phyloP scores from a whole-genome alignment of 768 basidiomycete genomes.

The Russula sp. region DNA sequence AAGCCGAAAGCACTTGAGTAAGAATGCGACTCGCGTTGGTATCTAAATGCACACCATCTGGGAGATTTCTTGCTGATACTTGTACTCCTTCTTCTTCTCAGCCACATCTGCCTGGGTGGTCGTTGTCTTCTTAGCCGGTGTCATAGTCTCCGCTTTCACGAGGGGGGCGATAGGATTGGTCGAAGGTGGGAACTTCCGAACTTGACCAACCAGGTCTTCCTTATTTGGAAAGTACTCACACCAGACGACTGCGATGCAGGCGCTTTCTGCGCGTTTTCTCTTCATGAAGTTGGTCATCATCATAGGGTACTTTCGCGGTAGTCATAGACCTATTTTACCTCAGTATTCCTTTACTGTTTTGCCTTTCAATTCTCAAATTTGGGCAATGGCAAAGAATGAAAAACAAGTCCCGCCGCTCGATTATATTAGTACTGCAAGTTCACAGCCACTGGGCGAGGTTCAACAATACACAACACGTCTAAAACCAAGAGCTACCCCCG shows the following conservation, averaged over 20 bases:
- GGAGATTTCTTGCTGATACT: slow-evolving; percentile 86
- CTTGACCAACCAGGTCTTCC: background rate
- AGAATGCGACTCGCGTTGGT: background rate
- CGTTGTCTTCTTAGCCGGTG: slow-evolving; percentile 22
- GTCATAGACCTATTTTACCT: no score
- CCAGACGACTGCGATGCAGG: no score
- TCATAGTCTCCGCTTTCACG: slow-evolving; percentile 8
- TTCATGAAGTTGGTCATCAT: no score
- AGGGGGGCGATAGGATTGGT: background rate
- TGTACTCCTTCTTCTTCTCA: slow-evolving; percentile 55
- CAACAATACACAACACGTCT: background rate
- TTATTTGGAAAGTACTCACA: background rate
- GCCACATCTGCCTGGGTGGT: slow-evolving; percentile 1
- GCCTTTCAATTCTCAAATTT: no score
- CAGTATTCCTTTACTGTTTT: no score
- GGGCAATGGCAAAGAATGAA: no score
- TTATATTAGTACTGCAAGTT: background rate
- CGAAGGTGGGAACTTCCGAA: no score
- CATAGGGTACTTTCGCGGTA: no score
- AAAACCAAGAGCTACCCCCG: background rate
- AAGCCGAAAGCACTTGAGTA: background rate
- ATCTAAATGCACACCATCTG: slow-evolving; percentile 63
- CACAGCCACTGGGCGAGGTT: background rate
- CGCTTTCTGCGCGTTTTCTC: no score
- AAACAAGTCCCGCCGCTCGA: no score